phyloP scores from a whole-genome alignment of 345 rosid genomes.

The Orychophragmus violaceus region DNA sequence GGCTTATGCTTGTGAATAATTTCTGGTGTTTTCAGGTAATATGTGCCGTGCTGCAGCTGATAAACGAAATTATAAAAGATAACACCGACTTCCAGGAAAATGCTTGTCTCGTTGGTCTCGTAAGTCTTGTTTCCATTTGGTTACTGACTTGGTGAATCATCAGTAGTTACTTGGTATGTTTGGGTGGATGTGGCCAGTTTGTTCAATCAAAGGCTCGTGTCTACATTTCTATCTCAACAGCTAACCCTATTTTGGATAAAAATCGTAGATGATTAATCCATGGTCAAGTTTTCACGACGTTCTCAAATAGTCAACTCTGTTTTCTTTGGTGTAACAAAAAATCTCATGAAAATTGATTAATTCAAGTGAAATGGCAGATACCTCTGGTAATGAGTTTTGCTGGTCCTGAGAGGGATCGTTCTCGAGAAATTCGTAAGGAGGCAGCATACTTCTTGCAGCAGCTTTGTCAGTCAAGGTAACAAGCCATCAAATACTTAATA shows the following conservation, averaged over 20 bases:
- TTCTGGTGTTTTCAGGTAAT: slow-evolving; percentile 53
- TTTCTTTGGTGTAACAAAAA: not conserved
- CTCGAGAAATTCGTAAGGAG: slow-evolving; percentile 87
- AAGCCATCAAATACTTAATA: slow-evolving; percentile 1
- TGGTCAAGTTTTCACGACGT: too few species aligned
- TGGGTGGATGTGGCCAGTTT: not conserved
- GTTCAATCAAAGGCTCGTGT: not conserved
- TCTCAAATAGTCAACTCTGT: not conserved
- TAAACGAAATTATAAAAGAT: slow-evolving; percentile 81
- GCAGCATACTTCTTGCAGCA: slow-evolving; percentile 93
- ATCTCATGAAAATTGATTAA: not conserved
- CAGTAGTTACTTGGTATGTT: not conserved
- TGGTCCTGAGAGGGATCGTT: slow-evolving; percentile 53
- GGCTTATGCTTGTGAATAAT: slow-evolving; percentile 15
- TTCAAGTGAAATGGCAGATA: slow-evolving; percentile 44
- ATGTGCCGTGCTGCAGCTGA: slow-evolving; percentile 84
- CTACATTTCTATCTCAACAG: not conserved
- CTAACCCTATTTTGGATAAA: not conserved
- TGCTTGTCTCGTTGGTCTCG: slow-evolving; percentile 95
- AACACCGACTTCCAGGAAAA: slow-evolving; percentile 83
- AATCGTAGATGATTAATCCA: not conserved
- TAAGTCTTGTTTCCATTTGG: slow-evolving; percentile 33
- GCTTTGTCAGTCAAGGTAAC: slow-evolving; percentile 92
- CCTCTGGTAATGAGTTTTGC: slow-evolving; percentile 75
- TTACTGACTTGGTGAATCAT: slow-evolving; percentile 6